These are phyloP conservation scores for Nymphaea thermarum DNA, from an alignment of 164 flowering plant genomes.

Conservation along the genomic window DNA sequence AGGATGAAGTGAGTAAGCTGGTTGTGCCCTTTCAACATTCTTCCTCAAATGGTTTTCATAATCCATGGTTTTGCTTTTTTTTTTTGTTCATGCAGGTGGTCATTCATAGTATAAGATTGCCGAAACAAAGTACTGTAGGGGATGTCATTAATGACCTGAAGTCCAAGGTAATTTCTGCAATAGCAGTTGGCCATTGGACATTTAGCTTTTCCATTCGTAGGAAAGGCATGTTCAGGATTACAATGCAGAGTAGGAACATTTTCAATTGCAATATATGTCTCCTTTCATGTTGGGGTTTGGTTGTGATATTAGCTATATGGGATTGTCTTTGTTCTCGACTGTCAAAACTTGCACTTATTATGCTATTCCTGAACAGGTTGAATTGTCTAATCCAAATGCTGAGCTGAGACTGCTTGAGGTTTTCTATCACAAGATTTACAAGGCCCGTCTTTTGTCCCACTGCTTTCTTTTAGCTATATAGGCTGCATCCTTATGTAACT, in stretches of 20 bases:
- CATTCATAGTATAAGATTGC: conserved; percentile 39
- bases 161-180: conserved; percentile 24
- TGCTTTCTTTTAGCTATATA: background rate
- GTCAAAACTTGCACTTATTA: too few relatives aligned
- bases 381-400: conserved; percentile 46
- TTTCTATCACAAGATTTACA: conserved; percentile 56
- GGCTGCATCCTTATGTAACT: too few relatives aligned
- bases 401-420: conserved; percentile 61
- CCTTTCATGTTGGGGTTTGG: background rate
- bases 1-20: conserved; percentile 31
- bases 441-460: conserved; percentile 20
- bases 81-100: conserved; percentile 23
- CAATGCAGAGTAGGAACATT: background rate
- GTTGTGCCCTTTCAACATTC: background rate
- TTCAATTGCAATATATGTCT: background rate
- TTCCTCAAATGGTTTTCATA: background rate
- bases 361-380: conserved; percentile 29
- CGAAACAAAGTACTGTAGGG: conserved; percentile 53
- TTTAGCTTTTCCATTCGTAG: background rate
- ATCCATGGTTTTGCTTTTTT: background rate
- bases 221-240: background rate
- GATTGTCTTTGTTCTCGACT: too few relatives aligned
- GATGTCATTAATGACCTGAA: conserved; percentile 42
- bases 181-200: background rate
- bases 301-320: too few relatives aligned